phyloP scores from a whole-genome alignment of 2,329 filamentous ascomycete genomes.

The Colletotrichum costaricense region DNA sequence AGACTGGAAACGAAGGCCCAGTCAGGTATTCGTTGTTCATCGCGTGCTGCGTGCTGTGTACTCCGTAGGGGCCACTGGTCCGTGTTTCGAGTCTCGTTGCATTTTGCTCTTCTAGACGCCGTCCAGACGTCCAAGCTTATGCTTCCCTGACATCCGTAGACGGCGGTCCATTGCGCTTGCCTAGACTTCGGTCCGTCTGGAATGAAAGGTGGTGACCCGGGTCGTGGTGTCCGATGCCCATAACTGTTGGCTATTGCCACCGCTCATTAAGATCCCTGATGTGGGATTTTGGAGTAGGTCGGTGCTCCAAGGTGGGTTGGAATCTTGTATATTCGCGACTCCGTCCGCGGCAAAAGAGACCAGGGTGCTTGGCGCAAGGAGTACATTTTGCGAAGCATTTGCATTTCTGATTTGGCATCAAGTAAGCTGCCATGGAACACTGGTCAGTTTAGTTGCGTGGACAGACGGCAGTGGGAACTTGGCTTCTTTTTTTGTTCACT shows the following conservation, averaged over 20 bases:
- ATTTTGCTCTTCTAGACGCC: slow-evolving; percentile 18
- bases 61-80: slow-evolving; percentile 18
- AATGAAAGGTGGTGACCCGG: neutral
- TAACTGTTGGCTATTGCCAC: neutral
- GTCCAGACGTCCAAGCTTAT: slow-evolving; percentile 2
- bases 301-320: slow-evolving; percentile 12
- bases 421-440: neutral
- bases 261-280: slow-evolving; percentile 1
- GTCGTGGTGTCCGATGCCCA: neutral
- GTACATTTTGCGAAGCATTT: slow-evolving; percentile 12
- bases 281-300: slow-evolving; percentile 11
- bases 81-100: slow-evolving; percentile 28
- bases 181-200: neutral
- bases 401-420: slow-evolving; percentile 21
- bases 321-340: slow-evolving; percentile 31
- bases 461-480: slow-evolving; percentile 1
- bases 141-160: neutral
- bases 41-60: neutral
- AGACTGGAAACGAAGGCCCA: neutral
- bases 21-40: neutral
- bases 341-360: slow-evolving; percentile 20
- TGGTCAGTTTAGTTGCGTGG: neutral
- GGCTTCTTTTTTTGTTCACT: slow-evolving; percentile 11
- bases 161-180: neutral
- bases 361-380: slow-evolving; percentile 16